A percentile compares a stretch with the other conserved stretches of the same genome.
These are phyloP conservation scores for Herpotrichia juniperi DNA, from an alignment of 2,329 filamentous ascomycete species.

Conservation along the genomic window DNA sequence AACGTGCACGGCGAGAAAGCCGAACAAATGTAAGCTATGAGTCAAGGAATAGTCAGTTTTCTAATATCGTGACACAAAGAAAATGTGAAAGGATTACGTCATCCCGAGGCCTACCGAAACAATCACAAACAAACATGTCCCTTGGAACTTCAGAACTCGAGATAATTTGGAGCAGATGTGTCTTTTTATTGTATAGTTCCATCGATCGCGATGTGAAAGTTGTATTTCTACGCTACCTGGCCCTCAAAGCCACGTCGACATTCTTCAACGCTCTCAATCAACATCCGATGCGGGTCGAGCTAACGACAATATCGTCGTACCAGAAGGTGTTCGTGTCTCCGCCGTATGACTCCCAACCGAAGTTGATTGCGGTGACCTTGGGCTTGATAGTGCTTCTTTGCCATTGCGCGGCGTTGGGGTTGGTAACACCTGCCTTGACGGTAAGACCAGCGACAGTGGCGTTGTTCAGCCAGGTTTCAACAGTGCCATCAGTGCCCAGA, in stretches of 20 bases:
- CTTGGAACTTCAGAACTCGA: too few species aligned
- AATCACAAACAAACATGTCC: too few species aligned
- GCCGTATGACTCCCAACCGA: constrained; percentile 69
- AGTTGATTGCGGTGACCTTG: constrained; percentile 62
- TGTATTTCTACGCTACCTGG: too few species aligned
- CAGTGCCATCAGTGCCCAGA: constrained; percentile 61
- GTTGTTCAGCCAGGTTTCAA: constrained; percentile 67
- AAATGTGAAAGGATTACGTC: not conserved
- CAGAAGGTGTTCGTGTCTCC: constrained; percentile 67
- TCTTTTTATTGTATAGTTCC: too few species aligned
- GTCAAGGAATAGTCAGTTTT: not conserved
- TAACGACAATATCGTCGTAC: constrained; percentile 65
- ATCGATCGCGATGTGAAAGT: too few species aligned
- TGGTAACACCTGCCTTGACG: constrained; percentile 53
- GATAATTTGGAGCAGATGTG: too few species aligned
- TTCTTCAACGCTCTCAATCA: too few species aligned
- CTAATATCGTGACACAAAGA: not conserved
- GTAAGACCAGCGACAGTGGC: constrained; percentile 60
- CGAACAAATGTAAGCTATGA: not conserved
- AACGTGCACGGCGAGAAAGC: not conserved
- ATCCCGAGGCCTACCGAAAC: not conserved
- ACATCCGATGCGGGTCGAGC: constrained; percentile 59
- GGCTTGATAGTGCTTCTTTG: constrained; percentile 56
- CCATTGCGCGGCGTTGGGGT: constrained; percentile 62
- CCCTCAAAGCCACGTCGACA: too few species aligned